Evolutionary conservation across 1,284 basidiomycete species (phyloP).

Genomic region (Trichosporon asahii): DNA sequence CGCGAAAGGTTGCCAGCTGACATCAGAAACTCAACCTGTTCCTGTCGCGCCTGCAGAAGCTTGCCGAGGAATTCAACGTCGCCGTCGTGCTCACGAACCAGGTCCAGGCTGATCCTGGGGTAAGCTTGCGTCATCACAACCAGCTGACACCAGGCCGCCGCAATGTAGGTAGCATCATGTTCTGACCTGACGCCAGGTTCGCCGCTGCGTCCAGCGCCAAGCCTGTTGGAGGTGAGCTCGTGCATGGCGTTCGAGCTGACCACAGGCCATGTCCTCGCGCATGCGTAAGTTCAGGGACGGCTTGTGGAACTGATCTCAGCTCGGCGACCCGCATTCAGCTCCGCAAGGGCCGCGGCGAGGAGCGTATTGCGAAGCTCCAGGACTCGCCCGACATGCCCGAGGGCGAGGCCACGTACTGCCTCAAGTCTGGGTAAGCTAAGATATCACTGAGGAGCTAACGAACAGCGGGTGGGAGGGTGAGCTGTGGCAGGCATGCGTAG

Average conservation of each 20-base stretch:
- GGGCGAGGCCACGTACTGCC: slow-evolving; percentile 85
- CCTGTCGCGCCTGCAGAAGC: slow-evolving; percentile 81
- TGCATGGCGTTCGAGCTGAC: neutral
- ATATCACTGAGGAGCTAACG: neutral
- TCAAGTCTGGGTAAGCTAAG: slow-evolving; percentile 52
- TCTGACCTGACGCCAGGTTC: slow-evolving; percentile 54
- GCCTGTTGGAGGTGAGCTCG: slow-evolving; percentile 68
- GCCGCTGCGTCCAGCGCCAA: slow-evolving; percentile 82
- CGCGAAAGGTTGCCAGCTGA: neutral
- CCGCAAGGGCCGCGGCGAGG: slow-evolving; percentile 78
- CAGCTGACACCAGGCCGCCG: slow-evolving; percentile 58
- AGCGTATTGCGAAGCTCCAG: slow-evolving; percentile 90
- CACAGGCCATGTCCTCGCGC: slow-evolving; percentile 49
- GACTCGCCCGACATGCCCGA: slow-evolving; percentile 89
- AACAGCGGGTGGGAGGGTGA: slow-evolving; percentile 41
- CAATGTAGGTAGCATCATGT: slow-evolving; percentile 57
- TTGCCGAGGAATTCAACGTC: slow-evolving; percentile 83
- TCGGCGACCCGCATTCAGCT: slow-evolving; percentile 47
- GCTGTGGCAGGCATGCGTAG: neutral
- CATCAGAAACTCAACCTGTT: slow-evolving; percentile 62
- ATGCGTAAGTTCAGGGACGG: slow-evolving; percentile 39
- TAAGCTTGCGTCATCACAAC: slow-evolving; percentile 18
- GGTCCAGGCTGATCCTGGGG: slow-evolving; percentile 82
- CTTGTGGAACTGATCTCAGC: slow-evolving; percentile 18
- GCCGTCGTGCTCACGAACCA: slow-evolving; percentile 86